Evolutionary conservation across 257 asterid species (phyloP), one percentile per base, ranked within the genome.

Genomic region (Cynanchum wilfordii): DNA sequence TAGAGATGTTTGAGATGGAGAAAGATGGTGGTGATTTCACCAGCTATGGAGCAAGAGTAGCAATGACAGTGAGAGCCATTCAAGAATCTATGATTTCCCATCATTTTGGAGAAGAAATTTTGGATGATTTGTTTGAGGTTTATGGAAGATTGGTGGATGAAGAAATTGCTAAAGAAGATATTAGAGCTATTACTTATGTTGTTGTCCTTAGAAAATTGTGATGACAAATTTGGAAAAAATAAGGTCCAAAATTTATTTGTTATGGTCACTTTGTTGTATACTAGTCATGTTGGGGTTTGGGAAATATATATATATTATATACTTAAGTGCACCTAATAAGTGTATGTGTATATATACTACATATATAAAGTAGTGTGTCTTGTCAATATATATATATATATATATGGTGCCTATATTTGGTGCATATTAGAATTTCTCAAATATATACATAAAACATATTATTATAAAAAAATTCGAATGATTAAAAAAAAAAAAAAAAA

Each of bases 41-140:
- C 2, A 89, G 96, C 83, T 89, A 88, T 65, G 96, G 99, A 63
- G 72, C 69, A 70, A 85, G 84, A 42, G 94, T 88, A 24, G 96
- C 97, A 19, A 86, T 82, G 82, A 71, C 97, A 30, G 96, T 92
- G 49, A 84, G 98, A 66, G 91, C 99, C 13, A 80, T 92, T 59
- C 99, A 92, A 86, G 97, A 93, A 80, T 86, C 97, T 22, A 84
- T 87, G 91, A 33, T 91, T 25, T 73, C 83, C 3, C 87, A 85
- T 73, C 98, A 91, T 76, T 91, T 93, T 70, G 96, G 95, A 55
- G 84, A 81, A 55, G 78, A 38, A 8, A 86, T 87, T 13, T 9
- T 91, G 73, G 88, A 93, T 59, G 82, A 77, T 36, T 58, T 92
- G 77, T 89, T 93, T 73, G 71, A 87, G 22, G 47, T 76, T 11